A percentile compares a stretch with the other conserved stretches of the same genome.
These are phyloP conservation scores for Mycena belliarum DNA, from an alignment of 768 basidiomycete genomes.

Conservation along the genomic window DNA sequence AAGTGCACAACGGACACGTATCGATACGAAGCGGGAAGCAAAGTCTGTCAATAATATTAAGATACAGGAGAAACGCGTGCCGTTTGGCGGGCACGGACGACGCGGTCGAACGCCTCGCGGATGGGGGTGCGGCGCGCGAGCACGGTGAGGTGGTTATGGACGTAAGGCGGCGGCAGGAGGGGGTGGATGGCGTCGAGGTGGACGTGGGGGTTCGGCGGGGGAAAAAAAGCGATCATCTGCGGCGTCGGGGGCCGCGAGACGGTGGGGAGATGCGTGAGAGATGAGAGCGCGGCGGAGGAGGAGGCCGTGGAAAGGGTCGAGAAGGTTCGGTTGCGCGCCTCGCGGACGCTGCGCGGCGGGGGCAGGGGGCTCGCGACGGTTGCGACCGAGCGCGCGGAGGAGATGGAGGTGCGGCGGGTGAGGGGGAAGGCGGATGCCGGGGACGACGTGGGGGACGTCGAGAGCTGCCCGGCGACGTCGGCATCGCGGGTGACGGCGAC, in stretches of 20 bases:
- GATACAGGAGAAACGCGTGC: slow-evolving; percentile 23
- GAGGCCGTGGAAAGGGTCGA: slow-evolving; percentile 60
- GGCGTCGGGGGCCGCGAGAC: slow-evolving; percentile 46
- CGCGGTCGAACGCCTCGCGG: slow-evolving; percentile 69
- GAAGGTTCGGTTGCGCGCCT: slow-evolving; percentile 51
- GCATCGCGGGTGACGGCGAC: slow-evolving; percentile 59
- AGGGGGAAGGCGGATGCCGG: slow-evolving; percentile 34
- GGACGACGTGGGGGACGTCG: slow-evolving; percentile 40
- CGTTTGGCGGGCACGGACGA: slow-evolving; percentile 54
- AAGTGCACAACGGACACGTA: background rate
- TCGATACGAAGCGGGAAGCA: background rate
- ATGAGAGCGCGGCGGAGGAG: slow-evolving; percentile 55
- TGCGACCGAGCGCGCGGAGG: slow-evolving; percentile 59
- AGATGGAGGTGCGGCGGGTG: slow-evolving; percentile 52
- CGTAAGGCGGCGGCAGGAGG: slow-evolving; percentile 70
- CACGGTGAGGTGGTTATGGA: slow-evolving; percentile 70
- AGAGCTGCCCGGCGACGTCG: slow-evolving; percentile 26
- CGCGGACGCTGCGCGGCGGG: slow-evolving; percentile 35
- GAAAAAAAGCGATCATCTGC: slow-evolving; percentile 62
- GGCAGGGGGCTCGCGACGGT: slow-evolving; percentile 42
- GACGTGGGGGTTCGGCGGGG: slow-evolving; percentile 56
- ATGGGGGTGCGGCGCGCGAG: slow-evolving; percentile 65
- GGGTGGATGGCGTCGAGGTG: slow-evolving; percentile 66
- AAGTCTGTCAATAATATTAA: background rate
- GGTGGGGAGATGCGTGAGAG: slow-evolving; percentile 54